Conservation (phyloP, 139 green algal genomes). For the Klebsormidium nitens region DNA sequence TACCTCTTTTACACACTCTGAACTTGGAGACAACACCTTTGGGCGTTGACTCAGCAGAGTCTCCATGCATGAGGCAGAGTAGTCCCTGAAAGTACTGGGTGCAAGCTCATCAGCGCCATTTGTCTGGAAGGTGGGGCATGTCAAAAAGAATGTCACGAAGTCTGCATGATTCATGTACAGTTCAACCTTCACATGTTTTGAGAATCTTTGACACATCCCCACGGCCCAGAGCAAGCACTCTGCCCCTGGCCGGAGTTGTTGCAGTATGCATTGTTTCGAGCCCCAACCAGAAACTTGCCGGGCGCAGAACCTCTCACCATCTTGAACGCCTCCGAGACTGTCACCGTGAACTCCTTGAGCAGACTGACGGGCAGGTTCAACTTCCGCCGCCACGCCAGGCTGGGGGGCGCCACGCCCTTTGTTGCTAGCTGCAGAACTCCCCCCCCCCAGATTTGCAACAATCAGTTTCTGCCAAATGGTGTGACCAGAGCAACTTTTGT, state of each 20-base stretch:
- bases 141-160: neutral
- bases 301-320: slow-evolving; percentile 11
- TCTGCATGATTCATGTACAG: neutral
- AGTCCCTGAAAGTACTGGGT: too few relatives aligned
- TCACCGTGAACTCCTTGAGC: slow-evolving; percentile 37
- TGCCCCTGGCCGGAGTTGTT: neutral
- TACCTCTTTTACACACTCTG: slow-evolving; percentile 2
- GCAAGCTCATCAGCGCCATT: too few relatives aligned
- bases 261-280: neutral
- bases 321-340: slow-evolving; percentile 17
- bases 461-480: too few relatives aligned
- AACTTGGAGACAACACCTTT: neutral
- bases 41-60: neutral
- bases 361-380: slow-evolving; percentile 11
- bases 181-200: neutral
- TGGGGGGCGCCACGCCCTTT: slow-evolving; percentile 2
- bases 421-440: slow-evolving; percentile 8
- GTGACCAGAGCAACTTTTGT: too few relatives aligned
- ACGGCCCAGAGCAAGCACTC: neutral
- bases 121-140: too few relatives aligned
- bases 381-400: slow-evolving; percentile 15
- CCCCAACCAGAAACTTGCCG: neutral
- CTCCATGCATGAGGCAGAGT: neutral
- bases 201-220: neutral
- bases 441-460: too few relatives aligned